Percentiles rank a stretch among this genome's conserved stretches.
These are phyloP conservation scores for Diaporthe vexans DNA, from an alignment of 2,329 filamentous ascomycete species.

Conservation along the genomic window DNA sequence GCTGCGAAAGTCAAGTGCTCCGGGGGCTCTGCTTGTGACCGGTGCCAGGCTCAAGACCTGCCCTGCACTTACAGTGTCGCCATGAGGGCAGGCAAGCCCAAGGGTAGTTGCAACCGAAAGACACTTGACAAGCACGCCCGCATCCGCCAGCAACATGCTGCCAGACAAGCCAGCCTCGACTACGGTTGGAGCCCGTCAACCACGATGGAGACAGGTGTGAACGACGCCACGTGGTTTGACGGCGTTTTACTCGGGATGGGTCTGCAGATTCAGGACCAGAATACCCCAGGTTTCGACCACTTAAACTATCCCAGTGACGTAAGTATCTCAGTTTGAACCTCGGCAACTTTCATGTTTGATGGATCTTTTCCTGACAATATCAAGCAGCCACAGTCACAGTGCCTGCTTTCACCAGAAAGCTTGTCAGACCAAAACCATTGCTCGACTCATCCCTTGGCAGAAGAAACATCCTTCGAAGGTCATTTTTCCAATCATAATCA, in stretches of 20 bases:
- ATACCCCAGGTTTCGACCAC: conserved; percentile 16
- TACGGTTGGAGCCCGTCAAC: not conserved
- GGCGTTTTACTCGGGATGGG: conserved; percentile 17
- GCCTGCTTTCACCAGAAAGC: not conserved
- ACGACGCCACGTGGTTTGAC: conserved; percentile 17
- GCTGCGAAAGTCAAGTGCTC: conserved; percentile 15
- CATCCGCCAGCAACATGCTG: conserved; percentile 19
- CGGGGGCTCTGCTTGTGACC: conserved; percentile 12
- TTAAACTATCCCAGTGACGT: conserved; percentile 18
- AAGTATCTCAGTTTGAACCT: not conserved
- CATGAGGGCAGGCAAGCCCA: conserved; percentile 12
- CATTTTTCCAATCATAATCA: not conserved
- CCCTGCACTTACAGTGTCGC: not conserved
- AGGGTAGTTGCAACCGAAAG: conserved; percentile 17
- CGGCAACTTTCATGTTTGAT: conserved; percentile 13
- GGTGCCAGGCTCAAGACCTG: not conserved
- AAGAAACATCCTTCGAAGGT: not conserved
- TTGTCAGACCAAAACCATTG: not conserved
- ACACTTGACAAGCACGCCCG: conserved; percentile 9
- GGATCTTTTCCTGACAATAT: not conserved
- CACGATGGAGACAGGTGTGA: not conserved
- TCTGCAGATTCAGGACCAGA: conserved; percentile 17
- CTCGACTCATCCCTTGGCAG: not conserved
- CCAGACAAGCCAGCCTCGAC: not conserved
- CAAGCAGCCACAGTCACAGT: not conserved